These are phyloP conservation scores for Venturia oleaginea DNA, from an alignment of 2,329 filamentous ascomycete genomes.

Conservation along the genomic window DNA sequence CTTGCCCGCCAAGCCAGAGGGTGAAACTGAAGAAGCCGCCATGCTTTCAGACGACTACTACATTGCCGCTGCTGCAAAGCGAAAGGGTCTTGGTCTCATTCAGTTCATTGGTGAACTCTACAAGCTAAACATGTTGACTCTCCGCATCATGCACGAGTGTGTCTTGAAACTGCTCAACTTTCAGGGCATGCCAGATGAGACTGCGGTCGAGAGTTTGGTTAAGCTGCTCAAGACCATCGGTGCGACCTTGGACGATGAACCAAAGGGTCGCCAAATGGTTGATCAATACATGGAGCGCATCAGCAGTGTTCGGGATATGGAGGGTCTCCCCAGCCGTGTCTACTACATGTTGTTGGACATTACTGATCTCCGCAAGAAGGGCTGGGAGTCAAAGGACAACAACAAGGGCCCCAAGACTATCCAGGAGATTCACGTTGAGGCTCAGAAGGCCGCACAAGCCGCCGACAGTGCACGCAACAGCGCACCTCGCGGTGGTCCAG, in stretches of 20 bases:
- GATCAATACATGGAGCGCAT: constrained; percentile 91
- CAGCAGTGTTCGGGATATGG: constrained; percentile 67
- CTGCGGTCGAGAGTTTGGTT: constrained; percentile 89
- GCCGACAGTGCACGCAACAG: constrained; percentile 52
- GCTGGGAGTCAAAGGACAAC: constrained; percentile 79
- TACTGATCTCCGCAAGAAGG: constrained; percentile 66
- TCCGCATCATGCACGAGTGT: constrained; percentile 99
- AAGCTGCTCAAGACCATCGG: constrained; percentile 91
- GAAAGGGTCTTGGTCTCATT: constrained; percentile 91
- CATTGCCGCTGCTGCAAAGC: constrained; percentile 82
- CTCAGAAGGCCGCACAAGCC: constrained; percentile 63
- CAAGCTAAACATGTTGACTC: constrained; percentile 96
- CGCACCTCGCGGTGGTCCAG: constrained; percentile 56
- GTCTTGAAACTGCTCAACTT: constrained; percentile 96
- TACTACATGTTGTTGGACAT: constrained; percentile 97
- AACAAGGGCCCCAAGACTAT: constrained; percentile 98
- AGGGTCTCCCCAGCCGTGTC: constrained; percentile 70
- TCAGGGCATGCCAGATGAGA: constrained; percentile 84
- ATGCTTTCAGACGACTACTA: constrained; percentile 98
- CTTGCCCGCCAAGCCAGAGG: constrained; percentile 67
- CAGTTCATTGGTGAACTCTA: constrained; percentile 99
- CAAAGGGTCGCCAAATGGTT: constrained; percentile 80
- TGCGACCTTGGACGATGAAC: constrained; percentile 66
- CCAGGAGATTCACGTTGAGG: constrained; percentile 79
- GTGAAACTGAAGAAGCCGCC: constrained; percentile 68